phyloP scores from a whole-genome alignment of 2,329 filamentous ascomycete species.

The Talaromyces sp. region DNA sequence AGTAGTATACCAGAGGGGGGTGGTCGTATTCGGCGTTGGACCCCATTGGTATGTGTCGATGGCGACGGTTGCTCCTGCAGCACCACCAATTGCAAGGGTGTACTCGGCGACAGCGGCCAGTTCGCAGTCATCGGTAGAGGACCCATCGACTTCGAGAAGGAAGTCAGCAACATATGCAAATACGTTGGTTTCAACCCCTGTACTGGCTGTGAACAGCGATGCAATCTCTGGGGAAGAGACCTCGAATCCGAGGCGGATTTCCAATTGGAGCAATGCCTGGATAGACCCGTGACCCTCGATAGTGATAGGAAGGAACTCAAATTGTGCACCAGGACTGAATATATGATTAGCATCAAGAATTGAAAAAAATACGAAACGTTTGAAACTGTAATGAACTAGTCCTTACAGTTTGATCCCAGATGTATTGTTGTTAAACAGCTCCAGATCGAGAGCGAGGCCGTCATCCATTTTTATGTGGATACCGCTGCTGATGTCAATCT shows the following conservation, averaged over 20 bases:
- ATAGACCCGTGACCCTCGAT: conserved; percentile 36
- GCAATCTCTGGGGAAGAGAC: conserved; percentile 7
- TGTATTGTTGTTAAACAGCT: conserved; percentile 46
- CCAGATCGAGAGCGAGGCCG: conserved; percentile 42
- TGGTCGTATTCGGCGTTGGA: conserved; percentile 40
- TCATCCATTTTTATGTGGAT: conserved; percentile 53
- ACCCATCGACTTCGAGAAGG: conserved; percentile 45
- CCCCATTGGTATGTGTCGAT: conserved; percentile 45
- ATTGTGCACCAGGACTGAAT: conserved; percentile 46
- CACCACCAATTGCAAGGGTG: conserved; percentile 47
- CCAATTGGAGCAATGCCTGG: conserved; percentile 23
- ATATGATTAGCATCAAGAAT: neutral
- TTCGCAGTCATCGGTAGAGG: conserved; percentile 34
- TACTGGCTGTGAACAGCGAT: conserved; percentile 23
- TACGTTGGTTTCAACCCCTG: conserved; percentile 45
- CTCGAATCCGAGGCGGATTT: conserved; percentile 15
- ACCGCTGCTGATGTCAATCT: conserved; percentile 48
- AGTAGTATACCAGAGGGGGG: conserved; percentile 51
- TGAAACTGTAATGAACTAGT: neutral
- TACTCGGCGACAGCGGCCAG: conserved; percentile 47
- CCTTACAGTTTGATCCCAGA: conserved; percentile 47
- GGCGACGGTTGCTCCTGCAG: conserved; percentile 48
- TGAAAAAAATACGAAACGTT: too few species aligned
- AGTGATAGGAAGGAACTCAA: conserved; percentile 53
- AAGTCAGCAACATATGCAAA: conserved; percentile 52